These are phyloP conservation scores for Bromus sterilis DNA, from an alignment of 176 grass and related monocot genomes.

Conservation along the genomic window DNA sequence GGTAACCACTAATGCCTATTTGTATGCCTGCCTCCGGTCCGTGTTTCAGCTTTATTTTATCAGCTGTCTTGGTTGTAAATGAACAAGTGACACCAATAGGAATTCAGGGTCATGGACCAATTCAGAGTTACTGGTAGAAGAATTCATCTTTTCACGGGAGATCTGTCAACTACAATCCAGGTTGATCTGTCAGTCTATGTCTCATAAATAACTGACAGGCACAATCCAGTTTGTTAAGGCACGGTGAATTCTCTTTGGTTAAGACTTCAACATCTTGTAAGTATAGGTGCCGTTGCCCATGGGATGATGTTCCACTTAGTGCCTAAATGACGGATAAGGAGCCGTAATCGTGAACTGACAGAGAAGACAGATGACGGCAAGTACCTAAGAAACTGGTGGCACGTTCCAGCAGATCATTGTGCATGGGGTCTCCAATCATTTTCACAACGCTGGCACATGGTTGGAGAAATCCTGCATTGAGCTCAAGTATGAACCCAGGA, in stretches of 20 bases:
- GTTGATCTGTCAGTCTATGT: neutral
- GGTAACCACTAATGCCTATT: neutral
- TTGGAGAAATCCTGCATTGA: neutral
- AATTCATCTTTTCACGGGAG: neutral
- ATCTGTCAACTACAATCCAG: neutral
- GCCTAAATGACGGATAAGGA: neutral
- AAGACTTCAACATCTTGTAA: neutral
- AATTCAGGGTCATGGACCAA: neutral
- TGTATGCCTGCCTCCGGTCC: neutral
- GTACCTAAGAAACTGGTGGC: neutral
- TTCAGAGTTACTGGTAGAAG: neutral
- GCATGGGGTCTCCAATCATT: neutral
- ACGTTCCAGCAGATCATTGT: neutral
- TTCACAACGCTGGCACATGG: neutral
- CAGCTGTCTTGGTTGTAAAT: neutral
- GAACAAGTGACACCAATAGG: neutral
- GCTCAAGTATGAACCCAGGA: neutral
- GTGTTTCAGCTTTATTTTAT: neutral
- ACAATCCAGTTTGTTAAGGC: neutral
- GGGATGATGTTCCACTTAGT: neutral
- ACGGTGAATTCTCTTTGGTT: neutral
- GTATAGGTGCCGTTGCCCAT: neutral
- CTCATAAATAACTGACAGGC: neutral
- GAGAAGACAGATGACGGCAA: neutral
- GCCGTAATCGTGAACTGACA: neutral